Conservation (phyloP, 1,284 basidiomycete genomes). For the Meripilus lineatus region DNA sequence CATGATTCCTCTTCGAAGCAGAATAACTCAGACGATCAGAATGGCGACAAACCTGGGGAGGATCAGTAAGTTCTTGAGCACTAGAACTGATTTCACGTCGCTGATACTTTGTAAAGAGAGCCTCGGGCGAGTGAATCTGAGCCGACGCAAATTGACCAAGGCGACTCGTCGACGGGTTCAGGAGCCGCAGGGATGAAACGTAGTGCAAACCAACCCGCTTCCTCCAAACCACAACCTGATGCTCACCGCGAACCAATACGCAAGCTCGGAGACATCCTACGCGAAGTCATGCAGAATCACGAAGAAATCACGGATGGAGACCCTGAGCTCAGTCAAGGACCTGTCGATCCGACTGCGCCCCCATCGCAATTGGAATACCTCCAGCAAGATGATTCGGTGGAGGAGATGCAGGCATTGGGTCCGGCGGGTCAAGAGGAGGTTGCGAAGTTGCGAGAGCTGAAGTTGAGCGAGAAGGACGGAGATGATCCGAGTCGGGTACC, state of each 20-base stretch:
- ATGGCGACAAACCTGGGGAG: too few species aligned
- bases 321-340: conserved; percentile 33
- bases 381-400: conserved; percentile 65
- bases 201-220: neutral
- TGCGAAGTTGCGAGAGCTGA: conserved; percentile 78
- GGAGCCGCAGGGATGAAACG: too few species aligned
- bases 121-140: neutral
- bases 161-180: conserved; percentile 17
- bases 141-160: conserved; percentile 6
- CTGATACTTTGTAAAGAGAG: neutral
- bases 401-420: conserved; percentile 88
- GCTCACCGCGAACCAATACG: conserved; percentile 63
- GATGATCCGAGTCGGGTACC: conserved; percentile 21
- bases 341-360: too few species aligned
- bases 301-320: conserved; percentile 81
- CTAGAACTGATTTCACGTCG: neutral
- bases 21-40: too few species aligned
- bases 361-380: conserved; percentile 82
- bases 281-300: conserved; percentile 81
- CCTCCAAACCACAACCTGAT: conserved; percentile 24
- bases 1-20: too few species aligned
- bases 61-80: conserved; percentile 6
- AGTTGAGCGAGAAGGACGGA: conserved; percentile 50
- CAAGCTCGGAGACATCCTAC: conserved; percentile 81
- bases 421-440: conserved; percentile 81